These are phyloP conservation scores for Hemisphaericaspora lyxosophila DNA, from an alignment of 1,139 yeast species.

Conservation along the genomic window DNA sequence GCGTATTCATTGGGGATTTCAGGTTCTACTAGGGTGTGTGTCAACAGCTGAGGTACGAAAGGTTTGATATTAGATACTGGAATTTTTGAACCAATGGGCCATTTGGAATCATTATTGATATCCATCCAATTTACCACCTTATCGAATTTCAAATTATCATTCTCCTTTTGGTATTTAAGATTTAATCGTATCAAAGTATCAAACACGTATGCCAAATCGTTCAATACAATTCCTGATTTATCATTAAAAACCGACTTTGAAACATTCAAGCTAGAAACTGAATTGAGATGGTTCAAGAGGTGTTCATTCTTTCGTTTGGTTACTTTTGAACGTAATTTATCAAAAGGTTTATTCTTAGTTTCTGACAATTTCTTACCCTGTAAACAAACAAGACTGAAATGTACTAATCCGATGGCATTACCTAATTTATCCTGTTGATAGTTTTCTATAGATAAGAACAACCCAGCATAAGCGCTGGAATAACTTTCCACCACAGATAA, in stretches of 20 bases:
- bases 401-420: slow-evolving; percentile 43
- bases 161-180: slow-evolving; percentile 43
- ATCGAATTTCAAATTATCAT: slow-evolving; percentile 42
- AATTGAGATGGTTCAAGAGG: slow-evolving; percentile 32
- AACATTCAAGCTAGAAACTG: slow-evolving; percentile 38
- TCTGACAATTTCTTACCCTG: slow-evolving; percentile 31
- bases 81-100: slow-evolving; percentile 46
- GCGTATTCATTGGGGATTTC: slow-evolving; percentile 8
- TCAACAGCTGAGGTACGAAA: slow-evolving; percentile 11
- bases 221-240: slow-evolving; percentile 36
- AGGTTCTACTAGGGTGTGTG: neutral
- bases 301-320: slow-evolving; percentile 30
- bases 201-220: slow-evolving; percentile 39
- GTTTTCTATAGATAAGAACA: slow-evolving; percentile 42
- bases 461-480: slow-evolving; percentile 42
- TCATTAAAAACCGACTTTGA: slow-evolving; percentile 37
- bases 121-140: slow-evolving; percentile 38
- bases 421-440: slow-evolving; percentile 44
- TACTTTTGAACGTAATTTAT: slow-evolving; percentile 28
- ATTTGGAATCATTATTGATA: slow-evolving; percentile 38
- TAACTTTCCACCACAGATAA: slow-evolving; percentile 34
- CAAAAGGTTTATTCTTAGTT: slow-evolving; percentile 6
- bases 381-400: slow-evolving; percentile 37
- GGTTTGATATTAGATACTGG: slow-evolving; percentile 26
- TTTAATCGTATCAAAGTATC: slow-evolving; percentile 40